phyloP scores from a whole-genome alignment of 1,284 basidiomycete species.

The Ustilago nuda region DNA sequence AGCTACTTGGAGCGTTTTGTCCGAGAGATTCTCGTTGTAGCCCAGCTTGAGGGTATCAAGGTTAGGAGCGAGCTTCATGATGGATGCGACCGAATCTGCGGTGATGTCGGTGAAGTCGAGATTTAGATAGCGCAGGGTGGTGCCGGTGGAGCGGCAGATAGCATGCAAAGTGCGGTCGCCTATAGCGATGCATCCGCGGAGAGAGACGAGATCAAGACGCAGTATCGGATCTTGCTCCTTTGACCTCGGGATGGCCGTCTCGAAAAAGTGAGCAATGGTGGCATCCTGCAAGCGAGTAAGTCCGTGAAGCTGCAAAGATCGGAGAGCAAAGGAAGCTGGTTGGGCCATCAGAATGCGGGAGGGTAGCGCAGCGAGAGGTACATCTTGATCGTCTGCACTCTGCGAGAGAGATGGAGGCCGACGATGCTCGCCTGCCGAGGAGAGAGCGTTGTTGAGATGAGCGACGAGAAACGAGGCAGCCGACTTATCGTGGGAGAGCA shows the following conservation, averaged over 20 bases:
- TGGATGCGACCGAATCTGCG: constrained; percentile 20
- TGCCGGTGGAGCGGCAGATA: constrained; percentile 26
- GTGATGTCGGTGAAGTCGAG: constrained; percentile 46
- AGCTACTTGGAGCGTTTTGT: constrained; percentile 20
- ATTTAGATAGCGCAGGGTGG: constrained; percentile 39
- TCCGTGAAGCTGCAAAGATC: constrained; percentile 40
- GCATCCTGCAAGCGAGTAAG: constrained; percentile 38
- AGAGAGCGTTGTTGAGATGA: constrained; percentile 23
- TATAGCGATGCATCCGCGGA: constrained; percentile 33
- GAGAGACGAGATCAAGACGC: constrained; percentile 29
- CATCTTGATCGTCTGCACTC: background rate
- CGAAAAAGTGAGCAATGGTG: constrained; percentile 34
- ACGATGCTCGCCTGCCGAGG: constrained; percentile 4
- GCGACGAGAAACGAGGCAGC: constrained; percentile 27
- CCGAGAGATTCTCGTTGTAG: constrained; percentile 36
- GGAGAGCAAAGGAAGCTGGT: constrained; percentile 28
- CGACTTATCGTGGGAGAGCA: constrained; percentile 37
- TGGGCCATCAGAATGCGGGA: constrained; percentile 5
- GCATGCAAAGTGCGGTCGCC: constrained; percentile 35
- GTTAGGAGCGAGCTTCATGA: constrained; percentile 20
- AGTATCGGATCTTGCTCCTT: constrained; percentile 7
- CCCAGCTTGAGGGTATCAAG: constrained; percentile 38
- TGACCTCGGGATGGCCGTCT: constrained; percentile 7
- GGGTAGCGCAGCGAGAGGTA: constrained; percentile 25
- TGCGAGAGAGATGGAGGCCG: constrained; percentile 6